Conservation (phyloP, 2,329 filamentous ascomycete genomes). For the Xylariales sp. region DNA sequence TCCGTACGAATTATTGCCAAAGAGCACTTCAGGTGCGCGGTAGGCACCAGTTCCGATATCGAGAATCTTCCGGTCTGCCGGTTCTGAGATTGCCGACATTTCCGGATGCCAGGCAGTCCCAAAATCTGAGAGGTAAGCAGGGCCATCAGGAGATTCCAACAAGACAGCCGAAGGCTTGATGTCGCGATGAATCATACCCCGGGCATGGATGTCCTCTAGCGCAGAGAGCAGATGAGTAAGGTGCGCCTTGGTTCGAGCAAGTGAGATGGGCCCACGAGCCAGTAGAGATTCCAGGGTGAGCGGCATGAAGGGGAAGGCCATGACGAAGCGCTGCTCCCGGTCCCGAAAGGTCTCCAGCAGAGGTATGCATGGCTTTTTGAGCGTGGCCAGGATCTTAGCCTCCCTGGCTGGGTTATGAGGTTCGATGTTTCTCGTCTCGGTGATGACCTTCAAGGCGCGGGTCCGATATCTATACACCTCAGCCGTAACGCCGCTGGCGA, state of each 20-base stretch:
- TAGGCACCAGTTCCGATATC: constrained; percentile 94
- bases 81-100: constrained; percentile 56
- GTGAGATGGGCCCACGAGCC: constrained; percentile 34
- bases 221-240: constrained; percentile 67
- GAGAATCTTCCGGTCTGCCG: constrained; percentile 67
- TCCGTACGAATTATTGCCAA: constrained; percentile 73
- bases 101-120: constrained; percentile 80
- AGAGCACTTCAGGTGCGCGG: constrained; percentile 83
- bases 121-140: constrained; percentile 83
- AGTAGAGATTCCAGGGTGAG: constrained; percentile 69
- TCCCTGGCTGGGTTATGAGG: constrained; percentile 84
- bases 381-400: constrained; percentile 62
- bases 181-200: constrained; percentile 85
- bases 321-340: constrained; percentile 64
- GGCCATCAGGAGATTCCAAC: constrained; percentile 60
- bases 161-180: constrained; percentile 90
- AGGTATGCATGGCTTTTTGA: constrained; percentile 56
- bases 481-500: constrained; percentile 72
- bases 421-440: constrained; percentile 64
- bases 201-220: constrained; percentile 65
- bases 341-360: constrained; percentile 73
- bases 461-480: constrained; percentile 68
- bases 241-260: constrained; percentile 31
- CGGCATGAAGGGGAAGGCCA: constrained; percentile 82
- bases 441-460: constrained; percentile 80